Conservation (phyloP, 352 stramenopile species). For the Pythium chondricola region DNA sequence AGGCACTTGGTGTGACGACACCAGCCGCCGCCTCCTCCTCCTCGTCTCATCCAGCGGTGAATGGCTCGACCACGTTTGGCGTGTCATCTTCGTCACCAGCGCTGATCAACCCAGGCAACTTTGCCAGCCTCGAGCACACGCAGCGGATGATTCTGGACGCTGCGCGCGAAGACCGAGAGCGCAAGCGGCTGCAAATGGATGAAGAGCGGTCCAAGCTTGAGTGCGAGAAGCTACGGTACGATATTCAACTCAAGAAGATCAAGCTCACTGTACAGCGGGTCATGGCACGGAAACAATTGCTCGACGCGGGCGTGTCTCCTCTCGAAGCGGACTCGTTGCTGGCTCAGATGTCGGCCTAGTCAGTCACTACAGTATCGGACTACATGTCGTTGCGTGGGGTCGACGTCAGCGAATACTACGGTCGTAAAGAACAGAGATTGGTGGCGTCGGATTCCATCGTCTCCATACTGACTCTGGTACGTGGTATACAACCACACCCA, state of each 20-base stretch:
- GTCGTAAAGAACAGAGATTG: too few relatives aligned
- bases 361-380: background rate
- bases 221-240: slow-evolving; percentile 55
- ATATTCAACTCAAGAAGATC: slow-evolving; percentile 46
- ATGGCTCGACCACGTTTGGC: background rate
- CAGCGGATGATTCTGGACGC: slow-evolving; percentile 44
- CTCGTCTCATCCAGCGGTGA: too few relatives aligned
- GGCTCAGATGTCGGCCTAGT: slow-evolving; percentile 4
- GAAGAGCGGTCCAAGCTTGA: slow-evolving; percentile 54
- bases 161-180: slow-evolving; percentile 53
- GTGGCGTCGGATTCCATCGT: too few relatives aligned
- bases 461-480: too few relatives aligned
- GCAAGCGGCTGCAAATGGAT: slow-evolving; percentile 52
- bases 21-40: background rate
- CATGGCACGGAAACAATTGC: slow-evolving; percentile 43
- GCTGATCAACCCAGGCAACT: slow-evolving; percentile 21
- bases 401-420: too few relatives aligned
- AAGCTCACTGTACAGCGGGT: slow-evolving; percentile 45
- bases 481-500: too few relatives aligned
- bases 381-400: too few relatives aligned
- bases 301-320: slow-evolving; percentile 37
- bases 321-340: slow-evolving; percentile 29
- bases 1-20: background rate
- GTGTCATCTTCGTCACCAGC: background rate
- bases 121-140: slow-evolving; percentile 37